Percentiles rank a stretch among this genome's conserved stretches.
Conservation (phyloP, 371 early-diverging fungal species). For the Mortierella sp. region DNA sequence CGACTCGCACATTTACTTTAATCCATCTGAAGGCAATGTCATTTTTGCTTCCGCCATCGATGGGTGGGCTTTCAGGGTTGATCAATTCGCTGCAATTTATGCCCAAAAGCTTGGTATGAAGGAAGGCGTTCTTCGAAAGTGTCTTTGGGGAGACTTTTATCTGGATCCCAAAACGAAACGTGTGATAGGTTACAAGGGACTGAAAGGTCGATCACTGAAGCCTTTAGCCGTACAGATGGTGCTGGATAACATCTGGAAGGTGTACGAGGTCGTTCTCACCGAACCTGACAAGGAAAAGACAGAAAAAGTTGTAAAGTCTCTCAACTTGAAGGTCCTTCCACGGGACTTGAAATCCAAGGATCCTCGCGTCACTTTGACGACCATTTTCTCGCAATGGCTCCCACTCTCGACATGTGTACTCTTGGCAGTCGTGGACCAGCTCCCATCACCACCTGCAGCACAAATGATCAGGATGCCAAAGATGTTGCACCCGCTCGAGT, state of each 20-base stretch:
- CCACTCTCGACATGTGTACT: slow-evolving; percentile 82
- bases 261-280: slow-evolving; percentile 83
- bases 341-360: slow-evolving; percentile 92
- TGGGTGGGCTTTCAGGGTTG: slow-evolving; percentile 97
- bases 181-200: slow-evolving; percentile 84
- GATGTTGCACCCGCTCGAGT: slow-evolving; percentile 74
- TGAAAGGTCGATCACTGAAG: slow-evolving; percentile 84
- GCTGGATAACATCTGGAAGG: slow-evolving; percentile 94
- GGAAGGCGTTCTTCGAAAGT: slow-evolving; percentile 74
- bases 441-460: slow-evolving; percentile 88
- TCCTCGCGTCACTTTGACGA: slow-evolving; percentile 72
- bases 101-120: slow-evolving; percentile 91
- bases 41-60: slow-evolving; percentile 95
- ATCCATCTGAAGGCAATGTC: slow-evolving; percentile 95
- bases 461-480: slow-evolving; percentile 85
- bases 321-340: slow-evolving; percentile 88
- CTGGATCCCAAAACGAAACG: slow-evolving; percentile 94
- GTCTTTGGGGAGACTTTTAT: slow-evolving; percentile 97
- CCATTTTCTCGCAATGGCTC: slow-evolving; percentile 88
- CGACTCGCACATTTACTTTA: slow-evolving; percentile 93
- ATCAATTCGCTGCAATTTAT: slow-evolving; percentile 93
- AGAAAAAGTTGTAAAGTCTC: slow-evolving; percentile 90
- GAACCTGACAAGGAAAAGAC: slow-evolving; percentile 84
- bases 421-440: slow-evolving; percentile 84
- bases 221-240: slow-evolving; percentile 97